These are phyloP conservation scores for Penicillium nordicum DNA, from an alignment of 2,329 filamentous ascomycete genomes.

Conservation along the genomic window DNA sequence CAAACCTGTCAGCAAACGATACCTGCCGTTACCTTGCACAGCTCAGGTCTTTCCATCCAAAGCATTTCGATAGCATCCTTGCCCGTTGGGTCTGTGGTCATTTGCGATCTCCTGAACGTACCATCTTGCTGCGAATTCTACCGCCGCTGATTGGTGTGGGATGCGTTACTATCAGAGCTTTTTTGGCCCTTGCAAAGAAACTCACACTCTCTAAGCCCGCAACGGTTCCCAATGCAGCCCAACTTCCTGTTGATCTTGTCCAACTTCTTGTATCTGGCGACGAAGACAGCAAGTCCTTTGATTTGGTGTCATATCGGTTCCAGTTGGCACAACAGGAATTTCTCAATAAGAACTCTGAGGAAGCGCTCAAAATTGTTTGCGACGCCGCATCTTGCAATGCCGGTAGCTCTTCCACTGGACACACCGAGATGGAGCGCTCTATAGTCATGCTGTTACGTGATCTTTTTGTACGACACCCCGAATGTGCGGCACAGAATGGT, in stretches of 20 bases:
- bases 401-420: conserved; percentile 1
- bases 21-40: conserved; percentile 43
- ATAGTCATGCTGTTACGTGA: conserved; percentile 33
- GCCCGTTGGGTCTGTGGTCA: conserved; percentile 42
- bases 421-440: conserved; percentile 19
- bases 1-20: conserved; percentile 33
- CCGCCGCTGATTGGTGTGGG: conserved; percentile 44
- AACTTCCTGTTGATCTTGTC: conserved; percentile 31
- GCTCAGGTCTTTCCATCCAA: conserved; percentile 43
- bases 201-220: conserved; percentile 26
- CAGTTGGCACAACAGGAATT: conserved; percentile 40
- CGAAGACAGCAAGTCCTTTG: conserved; percentile 18
- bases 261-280: conserved; percentile 30
- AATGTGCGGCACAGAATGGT: conserved; percentile 26
- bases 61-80: conserved; percentile 44
- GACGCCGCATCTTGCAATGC: conserved; percentile 26
- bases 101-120: conserved; percentile 34
- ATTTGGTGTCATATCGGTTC: conserved; percentile 43
- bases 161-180: conserved; percentile 43
- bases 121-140: conserved; percentile 34
- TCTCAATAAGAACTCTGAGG: conserved; percentile 32
- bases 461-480: conserved; percentile 35
- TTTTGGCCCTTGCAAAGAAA: conserved; percentile 37
- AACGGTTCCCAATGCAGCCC: conserved; percentile 26
- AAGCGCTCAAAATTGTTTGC: conserved; percentile 34